Conservation (phyloP, 169 alveolate genomes). For the Cryptosporidium meleagridis region DNA sequence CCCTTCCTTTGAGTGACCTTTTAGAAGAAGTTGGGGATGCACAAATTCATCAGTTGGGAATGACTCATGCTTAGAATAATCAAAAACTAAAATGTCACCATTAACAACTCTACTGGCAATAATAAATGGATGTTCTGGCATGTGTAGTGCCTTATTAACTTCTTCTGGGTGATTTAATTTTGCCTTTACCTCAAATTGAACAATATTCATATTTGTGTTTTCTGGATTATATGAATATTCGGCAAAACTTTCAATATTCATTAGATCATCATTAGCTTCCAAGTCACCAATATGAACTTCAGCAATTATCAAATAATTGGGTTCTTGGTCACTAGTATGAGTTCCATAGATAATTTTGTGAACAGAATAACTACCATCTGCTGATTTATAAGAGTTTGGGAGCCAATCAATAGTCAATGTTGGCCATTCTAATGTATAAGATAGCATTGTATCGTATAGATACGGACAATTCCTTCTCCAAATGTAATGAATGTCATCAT, state of each 20-base stretch:
- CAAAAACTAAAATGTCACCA: constrained; percentile 91
- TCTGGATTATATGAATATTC: constrained; percentile 78
- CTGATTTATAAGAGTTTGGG: constrained; percentile 81
- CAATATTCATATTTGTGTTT: constrained; percentile 64
- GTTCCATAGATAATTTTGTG: constrained; percentile 92
- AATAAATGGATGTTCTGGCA: constrained; percentile 91
- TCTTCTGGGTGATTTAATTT: constrained; percentile 76
- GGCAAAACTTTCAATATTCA: constrained; percentile 82
- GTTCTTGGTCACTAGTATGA: constrained; percentile 92
- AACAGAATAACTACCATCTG: constrained; percentile 81
- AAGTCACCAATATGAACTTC: constrained; percentile 83
- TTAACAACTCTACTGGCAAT: constrained; percentile 91
- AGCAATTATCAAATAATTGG: constrained; percentile 89
- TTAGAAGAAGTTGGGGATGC: constrained; percentile 89
- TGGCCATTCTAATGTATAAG: constrained; percentile 97
- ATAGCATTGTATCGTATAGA: constrained; percentile 91
- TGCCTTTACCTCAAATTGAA: constrained; percentile 86
- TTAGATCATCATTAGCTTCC: constrained; percentile 78
- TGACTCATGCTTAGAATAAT: constrained; percentile 92
- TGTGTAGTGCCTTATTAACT: constrained; percentile 87
- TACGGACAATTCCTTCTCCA: constrained; percentile 97
- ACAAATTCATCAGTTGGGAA: constrained; percentile 87
- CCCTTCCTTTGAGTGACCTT: constrained; percentile 93
- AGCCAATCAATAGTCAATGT: constrained; percentile 92
- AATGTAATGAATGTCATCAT: constrained; percentile 76